Evolutionary conservation across 148 eudicot species (phyloP), one percentile per base, ranked within the genome.

Genomic region (Arbutus unedo): DNA sequence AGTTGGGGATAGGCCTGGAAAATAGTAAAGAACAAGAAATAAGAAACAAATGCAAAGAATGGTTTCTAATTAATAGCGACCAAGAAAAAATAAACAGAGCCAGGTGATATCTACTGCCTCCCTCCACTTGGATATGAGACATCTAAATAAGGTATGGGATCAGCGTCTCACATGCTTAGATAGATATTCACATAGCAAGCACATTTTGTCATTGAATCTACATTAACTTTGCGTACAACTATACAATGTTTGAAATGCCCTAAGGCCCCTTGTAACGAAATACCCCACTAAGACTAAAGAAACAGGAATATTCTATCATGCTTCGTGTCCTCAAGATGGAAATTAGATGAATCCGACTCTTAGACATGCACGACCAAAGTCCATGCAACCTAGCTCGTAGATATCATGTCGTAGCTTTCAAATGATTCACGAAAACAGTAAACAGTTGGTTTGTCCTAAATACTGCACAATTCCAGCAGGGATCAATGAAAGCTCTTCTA

Each of bases 1-100:
- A 77, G 51, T 77, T 70, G 55, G 73, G 54, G 23, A 77, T 48
- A 51, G 56, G 87, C 84, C 87, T 85, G 84, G 74, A 81, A 8
- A 66, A 62, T 41, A 64, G 73, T 18, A 47, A 19, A 71, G 55
- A 73, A 83, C 43, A 41, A 60, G 47, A 62, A 41, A 57, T 54
- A 14, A 79, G 18, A 79, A 70, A 9, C 50, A 43, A 49, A 50
- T 8, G 9, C 49, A 25, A 50, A 64, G 18, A 6, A 59, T 13
- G 16, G 18, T 49, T 74, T n/a, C 38, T 48, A 21, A 49, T 9
- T 19, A 9, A 66, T 11, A 54, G 8, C 21, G 60, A 41, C 41
- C 9, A 8, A 51, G 66, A 3, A 55, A 55, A 55, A 55, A 55
- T 53, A 10, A 25, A 18, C 55, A 74, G 15, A 48, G 54, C 49